phyloP scores from a whole-genome alignment of 352 stramenopile species.

The Hyaloperonospora brassicae region DNA sequence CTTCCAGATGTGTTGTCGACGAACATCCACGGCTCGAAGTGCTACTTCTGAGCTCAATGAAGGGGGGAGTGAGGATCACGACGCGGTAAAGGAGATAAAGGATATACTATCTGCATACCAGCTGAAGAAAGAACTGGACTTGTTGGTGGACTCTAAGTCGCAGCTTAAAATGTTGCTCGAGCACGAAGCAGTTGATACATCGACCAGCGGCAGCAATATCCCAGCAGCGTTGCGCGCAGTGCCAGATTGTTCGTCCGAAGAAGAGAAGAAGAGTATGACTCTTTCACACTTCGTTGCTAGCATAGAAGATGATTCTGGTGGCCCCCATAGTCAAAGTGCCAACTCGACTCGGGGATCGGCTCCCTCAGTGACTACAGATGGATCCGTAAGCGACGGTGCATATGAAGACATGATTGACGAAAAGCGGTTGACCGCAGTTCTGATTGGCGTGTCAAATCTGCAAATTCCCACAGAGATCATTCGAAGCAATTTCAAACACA shows the following conservation, averaged over 20 bases:
- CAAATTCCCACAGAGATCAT: conserved; percentile 41
- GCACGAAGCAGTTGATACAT: conserved; percentile 63
- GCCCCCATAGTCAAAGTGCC: conserved; percentile 12
- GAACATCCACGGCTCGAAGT: conserved; percentile 18
- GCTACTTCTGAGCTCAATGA: conserved; percentile 11
- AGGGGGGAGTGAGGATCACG: conserved; percentile 13
- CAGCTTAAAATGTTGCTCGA: conserved; percentile 64
- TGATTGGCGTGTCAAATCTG: conserved; percentile 69
- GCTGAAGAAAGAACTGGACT: conserved; percentile 45
- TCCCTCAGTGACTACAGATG: conserved; percentile 57
- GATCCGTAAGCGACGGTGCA: conserved; percentile 48
- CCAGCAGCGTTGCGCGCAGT: conserved; percentile 17
- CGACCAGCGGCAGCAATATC: conserved; percentile 37
- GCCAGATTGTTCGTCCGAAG: conserved; percentile 15
- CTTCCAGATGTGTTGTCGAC: conserved; percentile 43
- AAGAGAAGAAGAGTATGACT: conserved; percentile 24
- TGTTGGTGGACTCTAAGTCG: conserved; percentile 54
- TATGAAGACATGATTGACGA: conserved; percentile 63
- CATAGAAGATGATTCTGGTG: conserved; percentile 15
- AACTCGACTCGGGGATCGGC: conserved; percentile 24
- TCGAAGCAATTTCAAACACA: conserved; percentile 30
- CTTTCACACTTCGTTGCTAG: conserved; percentile 21
- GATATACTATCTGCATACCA: conserved; percentile 33
- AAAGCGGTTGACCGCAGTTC: conserved; percentile 58
- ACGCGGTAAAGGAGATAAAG: conserved; percentile 21